phyloP scores from a whole-genome alignment of 768 basidiomycete genomes.

The Pleurotus tuoliensis region DNA sequence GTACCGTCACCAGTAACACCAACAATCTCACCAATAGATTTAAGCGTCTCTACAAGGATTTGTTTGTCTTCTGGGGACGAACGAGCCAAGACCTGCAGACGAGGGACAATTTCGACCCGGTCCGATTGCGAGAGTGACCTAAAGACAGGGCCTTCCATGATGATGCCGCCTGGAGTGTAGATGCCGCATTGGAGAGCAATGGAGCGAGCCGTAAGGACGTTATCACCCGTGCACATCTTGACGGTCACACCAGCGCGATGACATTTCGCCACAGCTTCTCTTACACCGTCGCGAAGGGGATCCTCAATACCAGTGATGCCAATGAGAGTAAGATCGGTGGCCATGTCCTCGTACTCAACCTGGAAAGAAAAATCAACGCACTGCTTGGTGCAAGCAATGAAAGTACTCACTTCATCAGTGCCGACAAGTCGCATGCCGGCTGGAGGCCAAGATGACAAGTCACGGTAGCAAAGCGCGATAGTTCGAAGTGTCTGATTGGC shows the following conservation, averaged over 20 bases:
- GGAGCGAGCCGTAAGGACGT: conserved; percentile 91
- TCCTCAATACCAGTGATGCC: conserved; percentile 95
- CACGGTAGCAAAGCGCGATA: conserved; percentile 90
- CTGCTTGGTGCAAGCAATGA: not conserved
- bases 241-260: conserved; percentile 85
- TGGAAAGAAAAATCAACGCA: conserved; percentile 19
- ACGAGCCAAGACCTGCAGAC: conserved; percentile 93
- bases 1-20: conserved; percentile 98
- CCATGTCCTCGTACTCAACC: conserved; percentile 69
- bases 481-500: conserved; percentile 95
- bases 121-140: conserved; percentile 68
- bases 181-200: conserved; percentile 97
- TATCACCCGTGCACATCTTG: conserved; percentile 99
- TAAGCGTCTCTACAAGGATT: conserved; percentile 84
- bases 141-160: conserved; percentile 98
- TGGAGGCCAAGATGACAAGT: conserved; percentile 87
- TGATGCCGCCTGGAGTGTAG: conserved; percentile 87
- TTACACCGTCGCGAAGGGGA: conserved; percentile 87
- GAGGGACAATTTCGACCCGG: conserved; percentile 80
- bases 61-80: conserved; percentile 98
- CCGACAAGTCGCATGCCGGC: conserved; percentile 31
- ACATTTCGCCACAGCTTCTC: conserved; percentile 84
- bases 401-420: conserved; percentile 47
- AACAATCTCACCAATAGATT: conserved; percentile 83
- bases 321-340: conserved; percentile 75